These are phyloP conservation scores for Talaromyces sp. DNA, from an alignment of 2,329 filamentous ascomycete species.

Conservation along the genomic window DNA sequence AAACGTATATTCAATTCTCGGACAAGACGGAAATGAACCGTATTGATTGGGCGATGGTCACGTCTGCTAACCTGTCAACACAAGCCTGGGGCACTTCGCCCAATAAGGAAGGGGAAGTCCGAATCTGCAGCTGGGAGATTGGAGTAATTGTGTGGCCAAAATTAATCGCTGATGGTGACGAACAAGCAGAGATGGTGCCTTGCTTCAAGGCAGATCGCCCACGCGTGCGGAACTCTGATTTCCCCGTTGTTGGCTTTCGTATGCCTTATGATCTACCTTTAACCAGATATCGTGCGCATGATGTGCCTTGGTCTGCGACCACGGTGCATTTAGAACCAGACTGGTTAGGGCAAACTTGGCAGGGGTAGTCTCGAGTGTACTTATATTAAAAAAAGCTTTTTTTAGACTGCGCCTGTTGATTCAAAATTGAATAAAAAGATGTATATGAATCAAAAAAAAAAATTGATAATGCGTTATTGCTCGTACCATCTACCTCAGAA, in stretches of 20 bases:
- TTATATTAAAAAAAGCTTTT: too few species aligned
- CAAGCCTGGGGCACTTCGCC: slow-evolving; percentile 76
- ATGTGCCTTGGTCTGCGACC: slow-evolving; percentile 73
- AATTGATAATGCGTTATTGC: not conserved
- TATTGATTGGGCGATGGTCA: slow-evolving; percentile 80
- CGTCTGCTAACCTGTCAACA: slow-evolving; percentile 85
- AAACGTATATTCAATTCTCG: slow-evolving; percentile 71
- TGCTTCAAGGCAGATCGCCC: slow-evolving; percentile 59
- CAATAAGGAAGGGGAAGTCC: slow-evolving; percentile 54
- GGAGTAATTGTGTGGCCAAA: slow-evolving; percentile 78
- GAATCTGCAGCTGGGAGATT: slow-evolving; percentile 75
- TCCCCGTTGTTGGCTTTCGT: slow-evolving; percentile 57
- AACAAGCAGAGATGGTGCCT: slow-evolving; percentile 54
- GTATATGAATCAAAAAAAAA: too few species aligned
- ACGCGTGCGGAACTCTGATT: not conserved
- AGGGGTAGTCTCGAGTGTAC: not conserved
- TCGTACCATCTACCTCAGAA: not conserved
- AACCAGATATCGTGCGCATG: slow-evolving; percentile 54
- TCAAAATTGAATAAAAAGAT: too few species aligned
- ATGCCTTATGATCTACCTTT: slow-evolving; percentile 81
- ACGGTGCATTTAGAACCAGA: slow-evolving; percentile 56
- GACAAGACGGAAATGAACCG: slow-evolving; percentile 28
- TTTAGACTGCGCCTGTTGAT: too few species aligned
- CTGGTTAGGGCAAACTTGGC: slow-evolving; percentile 46
- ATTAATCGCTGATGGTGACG: slow-evolving; percentile 33